These are phyloP conservation scores for Scutellaria galericulata DNA, from an alignment of 257 asterid species.

Conservation along the genomic window DNA sequence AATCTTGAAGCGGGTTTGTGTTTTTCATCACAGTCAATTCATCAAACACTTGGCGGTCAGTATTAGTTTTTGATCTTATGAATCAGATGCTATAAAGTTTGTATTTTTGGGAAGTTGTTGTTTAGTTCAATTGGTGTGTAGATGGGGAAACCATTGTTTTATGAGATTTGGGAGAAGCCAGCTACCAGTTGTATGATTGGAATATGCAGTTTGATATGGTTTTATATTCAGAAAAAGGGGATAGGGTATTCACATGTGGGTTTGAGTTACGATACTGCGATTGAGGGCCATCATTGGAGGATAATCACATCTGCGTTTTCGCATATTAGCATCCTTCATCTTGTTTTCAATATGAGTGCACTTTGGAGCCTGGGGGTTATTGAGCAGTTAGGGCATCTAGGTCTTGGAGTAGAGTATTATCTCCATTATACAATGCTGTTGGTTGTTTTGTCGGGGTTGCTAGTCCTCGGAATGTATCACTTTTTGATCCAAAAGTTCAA, in stretches of 20 bases:
- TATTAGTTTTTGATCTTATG: conserved; percentile 6
- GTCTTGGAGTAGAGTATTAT: conserved; percentile 84
- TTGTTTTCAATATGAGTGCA: conserved; percentile 92
- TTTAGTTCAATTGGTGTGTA: conserved; percentile 28
- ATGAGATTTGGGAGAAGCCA: conserved; percentile 88
- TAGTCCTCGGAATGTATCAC: conserved; percentile 82
- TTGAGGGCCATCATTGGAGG: conserved; percentile 95
- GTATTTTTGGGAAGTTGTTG: conserved; percentile 14
- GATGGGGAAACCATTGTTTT: conserved; percentile 93
- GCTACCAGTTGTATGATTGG: conserved; percentile 89
- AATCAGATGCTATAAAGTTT: conserved; percentile 20
- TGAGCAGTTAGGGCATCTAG: conserved; percentile 67
- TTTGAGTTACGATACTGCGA: conserved; percentile 81
- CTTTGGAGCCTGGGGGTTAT: conserved; percentile 94
- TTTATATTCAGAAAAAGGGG: conserved; percentile 79
- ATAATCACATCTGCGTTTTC: conserved; percentile 88
- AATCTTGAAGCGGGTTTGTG: conserved; percentile 26
- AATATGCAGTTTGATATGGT: conserved; percentile 80
- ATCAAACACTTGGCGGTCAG: conserved; percentile 32
- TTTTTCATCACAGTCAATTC: conserved; percentile 29
- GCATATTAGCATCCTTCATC: conserved; percentile 88
- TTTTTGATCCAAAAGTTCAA: conserved; percentile 75
- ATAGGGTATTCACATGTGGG: conserved; percentile 91
- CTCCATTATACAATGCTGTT: conserved; percentile 78
- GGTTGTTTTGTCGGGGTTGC: conserved; percentile 80